A percentile compares a stretch with the other conserved stretches of the same genome.
These are phyloP conservation scores for Dionaea muscipula DNA, from an alignment of 179 eudicot species.

Conservation along the genomic window DNA sequence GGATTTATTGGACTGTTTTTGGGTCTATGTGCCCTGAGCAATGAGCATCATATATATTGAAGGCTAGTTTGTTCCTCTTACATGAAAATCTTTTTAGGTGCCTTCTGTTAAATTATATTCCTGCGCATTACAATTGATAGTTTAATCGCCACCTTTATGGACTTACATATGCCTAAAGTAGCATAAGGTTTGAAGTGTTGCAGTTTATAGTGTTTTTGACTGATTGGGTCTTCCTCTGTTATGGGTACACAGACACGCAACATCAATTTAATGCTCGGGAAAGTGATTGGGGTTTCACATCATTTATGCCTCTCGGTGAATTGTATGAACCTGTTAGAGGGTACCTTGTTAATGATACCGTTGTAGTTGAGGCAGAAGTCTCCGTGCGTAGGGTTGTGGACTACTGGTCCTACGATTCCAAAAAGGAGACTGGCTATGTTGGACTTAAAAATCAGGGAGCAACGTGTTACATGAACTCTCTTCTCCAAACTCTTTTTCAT, in stretches of 20 bases:
- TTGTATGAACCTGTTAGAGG: slow-evolving; percentile 72
- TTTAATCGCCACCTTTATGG: no score
- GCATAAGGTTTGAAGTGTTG: neutral
- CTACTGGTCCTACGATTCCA: slow-evolving; percentile 72
- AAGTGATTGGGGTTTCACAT: slow-evolving; percentile 94
- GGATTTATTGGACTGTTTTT: no score
- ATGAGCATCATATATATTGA: no score
- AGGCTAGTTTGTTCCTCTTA: no score
- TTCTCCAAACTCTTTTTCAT: slow-evolving; percentile 78
- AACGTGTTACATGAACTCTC: slow-evolving; percentile 86
- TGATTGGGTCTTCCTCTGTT: neutral
- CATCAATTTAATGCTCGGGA: slow-evolving; percentile 80
- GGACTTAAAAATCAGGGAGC: slow-evolving; percentile 96
- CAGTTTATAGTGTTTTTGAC: neutral
- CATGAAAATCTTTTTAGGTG: no score
- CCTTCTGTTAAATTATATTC: no score
- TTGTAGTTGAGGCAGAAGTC: slow-evolving; percentile 74
- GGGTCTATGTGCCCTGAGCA: no score
- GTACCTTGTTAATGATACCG: slow-evolving; percentile 61
- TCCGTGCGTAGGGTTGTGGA: slow-evolving; percentile 63
- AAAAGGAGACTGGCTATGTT: slow-evolving; percentile 90
- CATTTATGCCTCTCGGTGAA: slow-evolving; percentile 77
- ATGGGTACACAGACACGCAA: slow-evolving; percentile 52
- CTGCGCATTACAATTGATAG: no score
- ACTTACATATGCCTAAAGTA: no score